These are phyloP conservation scores for Phytopythium sindhum DNA, from an alignment of 352 stramenopile genomes.

Conservation along the genomic window DNA sequence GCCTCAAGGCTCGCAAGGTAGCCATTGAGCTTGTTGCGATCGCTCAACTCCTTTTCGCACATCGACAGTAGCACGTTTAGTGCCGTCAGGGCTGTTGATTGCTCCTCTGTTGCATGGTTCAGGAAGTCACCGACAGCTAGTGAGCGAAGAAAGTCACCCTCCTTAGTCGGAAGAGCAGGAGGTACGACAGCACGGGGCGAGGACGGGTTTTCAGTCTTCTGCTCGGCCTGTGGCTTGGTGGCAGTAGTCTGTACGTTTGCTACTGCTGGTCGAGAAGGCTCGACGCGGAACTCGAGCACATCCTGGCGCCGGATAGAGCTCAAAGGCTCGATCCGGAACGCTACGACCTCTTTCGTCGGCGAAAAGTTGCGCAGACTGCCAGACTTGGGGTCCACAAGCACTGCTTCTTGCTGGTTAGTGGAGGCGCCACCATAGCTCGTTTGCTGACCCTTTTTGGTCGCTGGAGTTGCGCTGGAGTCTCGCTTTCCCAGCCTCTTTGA, in stretches of 20 bases:
- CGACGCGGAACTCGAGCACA: slow-evolving; percentile 20
- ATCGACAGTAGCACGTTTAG: slow-evolving; percentile 73
- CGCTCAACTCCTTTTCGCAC: slow-evolving; percentile 48
- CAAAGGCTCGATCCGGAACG: slow-evolving; percentile 42
- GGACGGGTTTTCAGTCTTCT: background rate
- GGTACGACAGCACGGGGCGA: slow-evolving; percentile 2
- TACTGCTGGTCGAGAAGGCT: slow-evolving; percentile 13
- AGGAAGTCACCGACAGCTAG: slow-evolving; percentile 69
- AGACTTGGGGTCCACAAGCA: background rate
- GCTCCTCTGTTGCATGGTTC: slow-evolving; percentile 68
- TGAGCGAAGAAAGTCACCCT: slow-evolving; percentile 57
- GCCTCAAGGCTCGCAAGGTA: slow-evolving; percentile 65
- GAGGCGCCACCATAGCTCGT: background rate
- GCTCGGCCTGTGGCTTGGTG: background rate
- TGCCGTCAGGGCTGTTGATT: slow-evolving; percentile 72
- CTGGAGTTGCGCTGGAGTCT: background rate
- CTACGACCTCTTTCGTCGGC: slow-evolving; percentile 25
- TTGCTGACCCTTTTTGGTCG: background rate
- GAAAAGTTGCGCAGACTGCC: slow-evolving; percentile 13
- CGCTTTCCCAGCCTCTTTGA: background rate
- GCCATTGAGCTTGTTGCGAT: slow-evolving; percentile 55
- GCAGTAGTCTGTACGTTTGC: background rate
- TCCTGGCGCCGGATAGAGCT: slow-evolving; percentile 10
- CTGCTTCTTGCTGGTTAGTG: background rate
- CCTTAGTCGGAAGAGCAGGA: slow-evolving; percentile 17